Evolutionary conservation across 1,284 basidiomycete species (phyloP), one percentile per base, ranked within the genome.

Genomic region (Cutaneotrichosporon mucoides): DNA sequence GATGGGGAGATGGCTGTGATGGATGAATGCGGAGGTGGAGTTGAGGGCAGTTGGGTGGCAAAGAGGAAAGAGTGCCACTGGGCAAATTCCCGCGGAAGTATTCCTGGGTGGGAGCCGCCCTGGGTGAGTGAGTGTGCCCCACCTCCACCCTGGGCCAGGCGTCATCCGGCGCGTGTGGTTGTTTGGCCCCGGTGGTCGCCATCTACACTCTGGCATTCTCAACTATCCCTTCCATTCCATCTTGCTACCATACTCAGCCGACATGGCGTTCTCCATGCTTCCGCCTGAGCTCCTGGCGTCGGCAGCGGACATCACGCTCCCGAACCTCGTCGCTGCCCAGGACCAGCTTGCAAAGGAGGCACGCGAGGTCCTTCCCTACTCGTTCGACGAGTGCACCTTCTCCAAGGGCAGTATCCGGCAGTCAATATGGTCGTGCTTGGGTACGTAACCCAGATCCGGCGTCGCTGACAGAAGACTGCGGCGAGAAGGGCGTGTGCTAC

Each of bases 341-440:
- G 74, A 76, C 33, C 60, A 65, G 0, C 61, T 76, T 35, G 69
- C 71, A 6, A 68, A 70, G 35, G 74, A 76, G 56, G 76, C 76
- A 8, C 62, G 71, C 33, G 73, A 73, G 51, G 69, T 68, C 7
- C 61, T 79, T 55, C 77, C 77, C 0, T 77, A 73, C 64, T 60
- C 61, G 9, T 75, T 76, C 48, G 75, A 77, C 60, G 70, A 75
- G 59, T 79, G 77, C 57, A 73, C 75, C 3, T 77, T 68, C 52
- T 42, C 59, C 8, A 68, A 68, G 37, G 77, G 77, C 1, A 64
- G 68, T 45, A 56, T 79, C 13, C 58, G 73, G 40, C 77, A 79
- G 58, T 59, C 64, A 35, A 68, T 79, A 5, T 79, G 73, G 73
- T 68, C 68, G n/a, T 79, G 77, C 56, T 59, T 74, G 35, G 74